A percentile compares a stretch with the other conserved stretches of the same genome.
phyloP scores from a whole-genome alignment of 2,329 filamentous ascomycete species.

The Neurospora sp. region DNA sequence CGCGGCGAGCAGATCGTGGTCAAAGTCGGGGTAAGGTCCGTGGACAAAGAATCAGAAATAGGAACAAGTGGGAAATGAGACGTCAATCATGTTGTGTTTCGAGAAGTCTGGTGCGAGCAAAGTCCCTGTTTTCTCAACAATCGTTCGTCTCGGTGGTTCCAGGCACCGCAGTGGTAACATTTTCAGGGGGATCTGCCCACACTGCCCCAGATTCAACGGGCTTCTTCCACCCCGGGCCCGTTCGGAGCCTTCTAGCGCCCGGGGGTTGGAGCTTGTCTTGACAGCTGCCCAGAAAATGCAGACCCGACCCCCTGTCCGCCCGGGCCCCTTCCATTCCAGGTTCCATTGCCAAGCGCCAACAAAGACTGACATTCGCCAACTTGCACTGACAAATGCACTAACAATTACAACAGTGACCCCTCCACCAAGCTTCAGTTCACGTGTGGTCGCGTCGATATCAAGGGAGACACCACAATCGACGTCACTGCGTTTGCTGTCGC shows the following conservation, averaged over 20 bases:
- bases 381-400: neutral
- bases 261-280: neutral
- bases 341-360: neutral
- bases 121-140: neutral
- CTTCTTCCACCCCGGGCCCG: neutral
- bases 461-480: neutral
- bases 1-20: neutral
- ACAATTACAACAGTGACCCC: neutral
- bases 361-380: neutral
- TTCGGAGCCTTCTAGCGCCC: neutral
- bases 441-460: neutral
- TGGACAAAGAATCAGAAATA: neutral
- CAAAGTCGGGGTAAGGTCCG: neutral
- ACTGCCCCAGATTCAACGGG: neutral
- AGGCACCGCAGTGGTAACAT: neutral
- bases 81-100: neutral
- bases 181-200: neutral
- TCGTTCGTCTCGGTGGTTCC: neutral
- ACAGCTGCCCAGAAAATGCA: neutral
- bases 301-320: neutral
- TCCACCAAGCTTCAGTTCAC: neutral
- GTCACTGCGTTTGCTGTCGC: neutral
- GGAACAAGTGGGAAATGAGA: neutral
- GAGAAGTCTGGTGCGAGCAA: neutral
- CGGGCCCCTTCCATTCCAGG: neutral